phyloP scores from a whole-genome alignment of 2,329 filamentous ascomycete genomes.

The Trichoderma polysporum region DNA sequence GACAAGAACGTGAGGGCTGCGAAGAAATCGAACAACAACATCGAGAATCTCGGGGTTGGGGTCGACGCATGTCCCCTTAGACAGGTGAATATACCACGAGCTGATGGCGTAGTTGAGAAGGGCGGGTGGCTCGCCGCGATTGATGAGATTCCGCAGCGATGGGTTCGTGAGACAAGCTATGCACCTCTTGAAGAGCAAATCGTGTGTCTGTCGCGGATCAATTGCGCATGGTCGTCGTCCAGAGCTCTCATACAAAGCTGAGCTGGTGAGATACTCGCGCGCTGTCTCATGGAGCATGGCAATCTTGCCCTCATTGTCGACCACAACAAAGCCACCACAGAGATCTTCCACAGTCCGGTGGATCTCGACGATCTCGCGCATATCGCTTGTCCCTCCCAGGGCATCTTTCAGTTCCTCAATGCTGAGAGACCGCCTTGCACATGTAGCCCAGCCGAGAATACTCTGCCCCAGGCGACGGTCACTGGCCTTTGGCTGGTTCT shows the following conservation, averaged over 20 bases:
- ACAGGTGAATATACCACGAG: background rate
- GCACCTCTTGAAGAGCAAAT: background rate
- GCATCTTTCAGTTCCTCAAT: background rate
- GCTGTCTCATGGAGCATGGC: background rate
- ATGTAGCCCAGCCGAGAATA: background rate
- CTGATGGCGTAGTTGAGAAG: background rate
- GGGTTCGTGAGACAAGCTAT: background rate
- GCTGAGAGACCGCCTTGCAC: background rate
- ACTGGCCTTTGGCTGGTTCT: background rate
- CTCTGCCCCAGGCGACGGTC: background rate
- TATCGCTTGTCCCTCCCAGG: background rate
- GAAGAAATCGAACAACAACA: background rate
- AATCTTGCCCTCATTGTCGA: background rate
- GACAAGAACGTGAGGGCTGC: background rate
- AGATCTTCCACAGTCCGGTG: background rate
- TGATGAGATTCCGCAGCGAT: background rate
- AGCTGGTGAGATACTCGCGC: background rate
- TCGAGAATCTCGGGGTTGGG: background rate
- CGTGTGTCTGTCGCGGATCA: background rate
- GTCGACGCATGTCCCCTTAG: background rate
- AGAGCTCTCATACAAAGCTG: background rate
- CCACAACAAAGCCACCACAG: background rate
- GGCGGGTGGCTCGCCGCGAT: background rate
- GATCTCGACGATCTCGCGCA: background rate
- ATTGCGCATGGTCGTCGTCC: background rate